phyloP scores from a whole-genome alignment of 2,329 filamentous ascomycete species.

The Fusarium succisae region DNA sequence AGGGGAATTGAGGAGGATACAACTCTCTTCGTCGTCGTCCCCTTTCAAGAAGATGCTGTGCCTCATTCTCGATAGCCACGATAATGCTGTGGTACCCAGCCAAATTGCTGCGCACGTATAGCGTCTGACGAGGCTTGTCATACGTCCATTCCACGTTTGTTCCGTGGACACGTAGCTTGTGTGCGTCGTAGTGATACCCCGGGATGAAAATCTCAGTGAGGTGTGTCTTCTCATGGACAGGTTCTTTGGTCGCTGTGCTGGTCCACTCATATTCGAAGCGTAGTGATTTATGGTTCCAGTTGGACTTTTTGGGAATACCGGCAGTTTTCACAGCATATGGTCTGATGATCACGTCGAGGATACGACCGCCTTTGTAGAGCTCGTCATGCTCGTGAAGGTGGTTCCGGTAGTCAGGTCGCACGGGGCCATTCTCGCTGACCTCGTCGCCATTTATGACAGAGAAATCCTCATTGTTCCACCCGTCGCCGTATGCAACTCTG shows the following conservation, averaged over 20 bases:
- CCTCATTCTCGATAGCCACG: slow-evolving; percentile 39
- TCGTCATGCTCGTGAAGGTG: slow-evolving; percentile 45
- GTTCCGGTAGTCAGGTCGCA: slow-evolving; percentile 48
- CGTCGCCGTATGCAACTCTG: slow-evolving; percentile 51
- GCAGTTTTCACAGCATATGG: slow-evolving; percentile 54
- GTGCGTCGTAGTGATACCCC: slow-evolving; percentile 49
- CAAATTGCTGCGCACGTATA: slow-evolving; percentile 39
- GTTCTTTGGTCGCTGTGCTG: slow-evolving; percentile 17
- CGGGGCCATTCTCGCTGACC: slow-evolving; percentile 39
- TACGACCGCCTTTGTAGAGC: slow-evolving; percentile 51
- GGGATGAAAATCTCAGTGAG: slow-evolving; percentile 53
- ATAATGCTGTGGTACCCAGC: slow-evolving; percentile 31
- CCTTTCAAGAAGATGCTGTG: slow-evolving; percentile 35
- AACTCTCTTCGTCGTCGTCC: slow-evolving; percentile 12
- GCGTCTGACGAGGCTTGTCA: slow-evolving; percentile 43
- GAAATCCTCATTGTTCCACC: slow-evolving; percentile 57
- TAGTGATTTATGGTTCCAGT: slow-evolving; percentile 49
- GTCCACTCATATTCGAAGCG: slow-evolving; percentile 49
- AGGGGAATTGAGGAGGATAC: slow-evolving; percentile 21
- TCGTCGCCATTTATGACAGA: slow-evolving; percentile 52
- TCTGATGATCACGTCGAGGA: slow-evolving; percentile 52
- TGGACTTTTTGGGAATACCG: slow-evolving; percentile 47
- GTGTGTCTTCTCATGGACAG: slow-evolving; percentile 29
- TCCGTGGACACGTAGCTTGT: slow-evolving; percentile 41
- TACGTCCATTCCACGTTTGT: slow-evolving; percentile 46